Conservation (phyloP, 2,329 filamentous ascomycete genomes). For the Apiospora malaysiana region DNA sequence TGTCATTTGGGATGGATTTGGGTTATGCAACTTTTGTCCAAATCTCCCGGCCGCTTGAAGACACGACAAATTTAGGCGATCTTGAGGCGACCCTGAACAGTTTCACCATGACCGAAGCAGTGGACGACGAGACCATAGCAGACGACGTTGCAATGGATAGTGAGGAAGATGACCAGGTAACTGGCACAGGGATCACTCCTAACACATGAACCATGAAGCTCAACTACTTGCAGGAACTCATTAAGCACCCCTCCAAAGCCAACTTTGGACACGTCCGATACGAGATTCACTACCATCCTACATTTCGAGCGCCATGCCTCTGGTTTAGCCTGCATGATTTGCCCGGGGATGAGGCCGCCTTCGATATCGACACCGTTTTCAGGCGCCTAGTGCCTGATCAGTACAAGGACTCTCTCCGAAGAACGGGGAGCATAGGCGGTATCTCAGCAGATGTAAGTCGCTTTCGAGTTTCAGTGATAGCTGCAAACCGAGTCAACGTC, state of each 20-base stretch:
- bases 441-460: slow-evolving; percentile 77
- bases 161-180: slow-evolving; percentile 61
- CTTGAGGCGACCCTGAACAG: slow-evolving; percentile 52
- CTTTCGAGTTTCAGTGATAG: slow-evolving; percentile 33
- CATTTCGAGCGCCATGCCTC: slow-evolving; percentile 76
- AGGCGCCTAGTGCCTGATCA: slow-evolving; percentile 71
- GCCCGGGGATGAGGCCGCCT: slow-evolving; percentile 59
- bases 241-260: slow-evolving; percentile 37
- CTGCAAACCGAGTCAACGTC: slow-evolving; percentile 21
- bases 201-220: not conserved
- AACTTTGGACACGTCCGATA: slow-evolving; percentile 63
- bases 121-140: slow-evolving; percentile 22
- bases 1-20: slow-evolving; percentile 47
- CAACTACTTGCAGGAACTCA: slow-evolving; percentile 44
- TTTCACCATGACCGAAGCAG: slow-evolving; percentile 49
- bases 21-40: slow-evolving; percentile 60
- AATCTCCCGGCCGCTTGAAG: slow-evolving; percentile 59
- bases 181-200: slow-evolving; percentile 2
- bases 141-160: slow-evolving; percentile 41
- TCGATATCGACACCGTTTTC: slow-evolving; percentile 74
- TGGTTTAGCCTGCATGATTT: slow-evolving; percentile 74
- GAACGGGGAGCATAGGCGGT: slow-evolving; percentile 69
- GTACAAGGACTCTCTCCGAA: slow-evolving; percentile 66
- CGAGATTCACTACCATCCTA: slow-evolving; percentile 76
- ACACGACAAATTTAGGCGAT: slow-evolving; percentile 47